Evolutionary conservation across 495 filamentous ascomycete species (phyloP).

Genomic region (Xylaria palmicola): DNA sequence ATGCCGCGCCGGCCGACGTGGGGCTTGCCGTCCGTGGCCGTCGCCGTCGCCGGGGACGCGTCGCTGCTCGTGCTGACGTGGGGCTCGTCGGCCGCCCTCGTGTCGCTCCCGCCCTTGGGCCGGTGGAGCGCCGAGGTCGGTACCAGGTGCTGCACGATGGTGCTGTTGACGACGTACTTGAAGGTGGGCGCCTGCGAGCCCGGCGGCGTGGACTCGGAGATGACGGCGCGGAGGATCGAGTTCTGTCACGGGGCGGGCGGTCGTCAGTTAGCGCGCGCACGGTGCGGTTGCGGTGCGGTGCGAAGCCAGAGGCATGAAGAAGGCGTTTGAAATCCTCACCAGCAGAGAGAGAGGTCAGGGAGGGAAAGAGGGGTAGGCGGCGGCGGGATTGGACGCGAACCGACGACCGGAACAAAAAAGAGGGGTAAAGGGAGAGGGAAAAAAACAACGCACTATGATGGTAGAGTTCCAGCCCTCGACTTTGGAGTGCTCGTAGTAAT

Average conservation of each 20-base stretch:
- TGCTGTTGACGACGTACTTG: constrained; percentile 96
- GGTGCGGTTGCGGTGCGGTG: too few relatives aligned
- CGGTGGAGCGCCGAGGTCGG: constrained; percentile 55
- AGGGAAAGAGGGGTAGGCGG: neutral
- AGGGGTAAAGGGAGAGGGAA: neutral
- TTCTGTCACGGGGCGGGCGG: constrained; percentile 53
- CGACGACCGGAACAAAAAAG: neutral
- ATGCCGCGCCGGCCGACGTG: constrained; percentile 84
- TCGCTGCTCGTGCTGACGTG: constrained; percentile 41
- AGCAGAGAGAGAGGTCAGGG: too few relatives aligned
- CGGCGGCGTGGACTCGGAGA: constrained; percentile 71
- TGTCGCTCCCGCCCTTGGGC: constrained; percentile 40
- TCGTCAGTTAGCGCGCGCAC: too few relatives aligned
- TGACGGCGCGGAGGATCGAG: constrained; percentile 78
- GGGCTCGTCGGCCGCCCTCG: constrained; percentile 31
- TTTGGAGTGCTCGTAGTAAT: constrained; percentile 77
- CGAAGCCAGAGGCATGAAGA: too few relatives aligned
- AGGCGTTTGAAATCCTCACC: too few relatives aligned
- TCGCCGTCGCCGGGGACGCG: constrained; percentile 23
- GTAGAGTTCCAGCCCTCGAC: constrained; percentile 82
- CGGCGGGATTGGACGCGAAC: neutral
- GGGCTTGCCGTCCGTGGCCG: constrained; percentile 51
- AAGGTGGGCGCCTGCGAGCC: constrained; percentile 53
- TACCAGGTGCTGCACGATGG: constrained; percentile 88
- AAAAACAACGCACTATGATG: constrained; percentile 72